phyloP scores from a whole-genome alignment of 2,329 filamentous ascomycete genomes.

The Trichoderma simmonsii region DNA sequence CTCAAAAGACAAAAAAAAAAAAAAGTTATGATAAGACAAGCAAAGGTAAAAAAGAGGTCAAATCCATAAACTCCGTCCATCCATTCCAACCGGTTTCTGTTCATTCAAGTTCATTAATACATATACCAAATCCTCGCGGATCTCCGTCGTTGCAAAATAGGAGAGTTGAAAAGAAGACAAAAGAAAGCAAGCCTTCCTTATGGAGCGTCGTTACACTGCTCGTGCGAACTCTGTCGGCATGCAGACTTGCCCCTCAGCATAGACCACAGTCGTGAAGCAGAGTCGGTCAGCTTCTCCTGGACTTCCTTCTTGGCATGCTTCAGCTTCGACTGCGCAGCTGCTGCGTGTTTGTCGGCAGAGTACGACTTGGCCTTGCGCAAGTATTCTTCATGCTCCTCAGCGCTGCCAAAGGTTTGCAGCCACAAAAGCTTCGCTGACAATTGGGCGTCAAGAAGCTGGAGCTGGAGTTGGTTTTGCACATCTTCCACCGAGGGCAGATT shows the following conservation, averaged over 20 bases:
- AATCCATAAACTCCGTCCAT: conserved; percentile 10
- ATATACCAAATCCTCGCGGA: conserved; percentile 1
- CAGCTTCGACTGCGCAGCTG: conserved; percentile 31
- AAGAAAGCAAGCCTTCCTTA: background rate
- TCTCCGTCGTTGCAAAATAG: background rate
- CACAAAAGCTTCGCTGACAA: conserved; percentile 56
- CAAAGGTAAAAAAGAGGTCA: background rate
- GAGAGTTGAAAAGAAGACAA: background rate
- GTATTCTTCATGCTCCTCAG: conserved; percentile 46
- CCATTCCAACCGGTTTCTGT: background rate
- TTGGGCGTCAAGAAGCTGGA: conserved; percentile 51
- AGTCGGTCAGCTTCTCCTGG: conserved; percentile 29
- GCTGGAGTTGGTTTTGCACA: conserved; percentile 40
- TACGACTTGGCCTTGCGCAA: conserved; percentile 45
- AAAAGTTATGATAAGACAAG: background rate
- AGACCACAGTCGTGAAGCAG: conserved; percentile 21
- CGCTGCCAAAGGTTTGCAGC: conserved; percentile 51
- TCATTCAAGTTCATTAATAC: conserved; percentile 11
- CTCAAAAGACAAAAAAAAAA: background rate
- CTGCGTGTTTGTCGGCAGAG: conserved; percentile 36
- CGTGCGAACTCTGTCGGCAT: conserved; percentile 17
- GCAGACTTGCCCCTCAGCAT: conserved; percentile 27
- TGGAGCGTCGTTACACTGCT: background rate
- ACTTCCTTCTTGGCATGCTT: conserved; percentile 24
- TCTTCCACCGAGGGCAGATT: conserved; percentile 26